A percentile compares a stretch with the other conserved stretches of the same genome.
These are phyloP conservation scores for Leccinum subgranulosum DNA, from an alignment of 768 basidiomycete species.

Conservation along the genomic window DNA sequence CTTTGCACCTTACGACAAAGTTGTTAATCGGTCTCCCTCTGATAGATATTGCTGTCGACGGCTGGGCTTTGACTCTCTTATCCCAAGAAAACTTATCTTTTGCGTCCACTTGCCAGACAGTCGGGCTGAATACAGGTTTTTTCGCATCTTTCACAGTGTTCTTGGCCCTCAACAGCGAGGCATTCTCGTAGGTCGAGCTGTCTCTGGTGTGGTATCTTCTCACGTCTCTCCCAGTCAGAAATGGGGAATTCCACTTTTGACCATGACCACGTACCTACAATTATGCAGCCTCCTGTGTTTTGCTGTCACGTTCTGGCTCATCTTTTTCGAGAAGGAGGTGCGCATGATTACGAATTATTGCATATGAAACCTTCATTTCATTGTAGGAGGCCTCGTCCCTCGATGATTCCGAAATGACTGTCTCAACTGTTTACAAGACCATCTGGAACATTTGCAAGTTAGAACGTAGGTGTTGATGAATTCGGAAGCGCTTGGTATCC, in stretches of 20 bases:
- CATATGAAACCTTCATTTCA: not conserved
- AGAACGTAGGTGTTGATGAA: conserved; percentile 55
- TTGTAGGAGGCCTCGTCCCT: conserved; percentile 69
- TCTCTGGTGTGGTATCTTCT: conserved; percentile 4
- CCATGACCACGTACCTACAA: conserved; percentile 75
- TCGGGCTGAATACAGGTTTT: conserved; percentile 93
- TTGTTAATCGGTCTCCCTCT: conserved; percentile 13
- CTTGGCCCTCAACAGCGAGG: conserved; percentile 91
- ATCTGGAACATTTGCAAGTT: conserved; percentile 94
- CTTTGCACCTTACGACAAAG: not conserved
- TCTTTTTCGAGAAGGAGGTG: conserved; percentile 88
- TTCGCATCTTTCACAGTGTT: conserved; percentile 98
- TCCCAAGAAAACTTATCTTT: conserved; percentile 94
- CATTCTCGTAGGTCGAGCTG: conserved; percentile 64
- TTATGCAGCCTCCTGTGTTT: conserved; percentile 86
- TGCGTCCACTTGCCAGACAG: conserved; percentile 97
- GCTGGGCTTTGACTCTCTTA: conserved; percentile 81
- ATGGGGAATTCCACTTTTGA: conserved; percentile 74
- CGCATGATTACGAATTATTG: conserved; percentile 13
- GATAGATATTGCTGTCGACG: conserved; percentile 95
- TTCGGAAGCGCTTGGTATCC: not conserved
- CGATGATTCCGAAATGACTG: conserved; percentile 83
- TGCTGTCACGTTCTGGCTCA: conserved; percentile 82
- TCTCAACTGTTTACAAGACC: conserved; percentile 85
- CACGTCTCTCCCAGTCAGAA: conserved; percentile 44